Percentiles rank a stretch among this genome's conserved stretches.
phyloP scores from a whole-genome alignment of 179 eudicot species.

The Heliamphora pulchella region DNA sequence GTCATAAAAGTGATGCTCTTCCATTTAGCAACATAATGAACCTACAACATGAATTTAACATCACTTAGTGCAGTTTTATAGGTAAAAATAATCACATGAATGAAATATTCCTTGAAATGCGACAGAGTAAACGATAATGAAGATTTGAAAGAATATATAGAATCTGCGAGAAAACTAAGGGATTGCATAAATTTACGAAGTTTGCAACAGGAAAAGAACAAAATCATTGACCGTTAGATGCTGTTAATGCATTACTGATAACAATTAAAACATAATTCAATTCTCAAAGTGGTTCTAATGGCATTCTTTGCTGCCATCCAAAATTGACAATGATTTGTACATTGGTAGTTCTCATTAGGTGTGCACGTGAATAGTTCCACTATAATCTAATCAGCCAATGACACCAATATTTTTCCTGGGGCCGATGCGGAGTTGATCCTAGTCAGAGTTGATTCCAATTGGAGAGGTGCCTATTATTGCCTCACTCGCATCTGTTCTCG shows the following conservation, averaged over 20 bases:
- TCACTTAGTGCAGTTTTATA: constrained; percentile 12
- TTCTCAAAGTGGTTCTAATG: background rate
- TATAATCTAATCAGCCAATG: too few relatives aligned
- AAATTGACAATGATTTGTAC: background rate
- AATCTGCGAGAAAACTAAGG: background rate
- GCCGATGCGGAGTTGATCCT: too few relatives aligned
- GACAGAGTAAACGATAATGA: background rate
- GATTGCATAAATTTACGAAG: background rate
- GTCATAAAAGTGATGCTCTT: constrained; percentile 89
- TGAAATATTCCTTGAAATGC: background rate
- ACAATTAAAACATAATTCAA: background rate
- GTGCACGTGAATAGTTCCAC: too few relatives aligned
- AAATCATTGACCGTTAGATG: background rate
- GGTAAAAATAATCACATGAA: background rate
- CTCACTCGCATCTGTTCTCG: too few relatives aligned
- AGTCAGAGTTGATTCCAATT: too few relatives aligned
- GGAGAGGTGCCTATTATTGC: too few relatives aligned
- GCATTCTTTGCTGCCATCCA: background rate
- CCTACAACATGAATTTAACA: constrained; percentile 33
- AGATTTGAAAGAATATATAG: background rate
- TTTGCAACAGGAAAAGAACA: background rate
- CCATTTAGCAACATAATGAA: constrained; percentile 98
- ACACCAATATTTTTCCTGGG: too few relatives aligned
- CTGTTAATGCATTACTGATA: background rate
- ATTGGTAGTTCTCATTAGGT: too few relatives aligned